phyloP scores from a whole-genome alignment of 805 yeast species.

The Blastobotrys parvus region DNA sequence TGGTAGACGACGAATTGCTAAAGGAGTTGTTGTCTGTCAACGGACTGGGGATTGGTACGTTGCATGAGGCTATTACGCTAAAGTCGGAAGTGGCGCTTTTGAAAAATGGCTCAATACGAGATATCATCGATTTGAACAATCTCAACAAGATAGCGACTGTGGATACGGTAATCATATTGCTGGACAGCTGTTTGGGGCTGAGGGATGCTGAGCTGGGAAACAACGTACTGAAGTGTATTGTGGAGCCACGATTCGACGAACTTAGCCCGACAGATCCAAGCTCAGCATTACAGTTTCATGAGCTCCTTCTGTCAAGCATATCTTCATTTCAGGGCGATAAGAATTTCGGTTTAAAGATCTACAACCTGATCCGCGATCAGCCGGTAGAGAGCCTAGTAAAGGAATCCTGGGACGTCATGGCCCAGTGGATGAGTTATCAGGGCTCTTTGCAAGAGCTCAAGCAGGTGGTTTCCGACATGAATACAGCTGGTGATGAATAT shows the following conservation, averaged over 20 bases:
- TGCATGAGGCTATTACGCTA: neutral
- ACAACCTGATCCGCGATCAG: neutral
- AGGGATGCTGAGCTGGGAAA: constrained; percentile 6
- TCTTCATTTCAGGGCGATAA: neutral
- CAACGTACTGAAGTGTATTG: constrained; percentile 9
- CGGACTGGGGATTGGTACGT: neutral
- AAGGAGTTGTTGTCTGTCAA: neutral
- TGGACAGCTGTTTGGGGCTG: constrained; percentile 12
- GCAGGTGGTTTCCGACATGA: constrained; percentile 6
- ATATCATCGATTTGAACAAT: neutral
- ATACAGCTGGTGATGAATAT: constrained; percentile 14
- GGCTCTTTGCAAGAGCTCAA: constrained; percentile 10
- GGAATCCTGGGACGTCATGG: constrained; percentile 30
- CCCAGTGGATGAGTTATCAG: constrained; percentile 28
- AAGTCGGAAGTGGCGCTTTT: neutral
- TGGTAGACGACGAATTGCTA: neutral
- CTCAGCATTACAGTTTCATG: neutral
- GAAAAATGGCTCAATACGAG: neutral
- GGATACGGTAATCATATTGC: constrained; percentile 11
- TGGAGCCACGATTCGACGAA: constrained; percentile 6
- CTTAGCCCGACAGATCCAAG: neutral
- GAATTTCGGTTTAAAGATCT: neutral
- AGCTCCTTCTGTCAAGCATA: neutral
- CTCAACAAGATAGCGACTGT: neutral
- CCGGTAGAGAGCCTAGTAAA: constrained; percentile 12